These are phyloP conservation scores for Solanum clarkiae DNA, from an alignment of 257 asterid genomes.

Conservation along the genomic window DNA sequence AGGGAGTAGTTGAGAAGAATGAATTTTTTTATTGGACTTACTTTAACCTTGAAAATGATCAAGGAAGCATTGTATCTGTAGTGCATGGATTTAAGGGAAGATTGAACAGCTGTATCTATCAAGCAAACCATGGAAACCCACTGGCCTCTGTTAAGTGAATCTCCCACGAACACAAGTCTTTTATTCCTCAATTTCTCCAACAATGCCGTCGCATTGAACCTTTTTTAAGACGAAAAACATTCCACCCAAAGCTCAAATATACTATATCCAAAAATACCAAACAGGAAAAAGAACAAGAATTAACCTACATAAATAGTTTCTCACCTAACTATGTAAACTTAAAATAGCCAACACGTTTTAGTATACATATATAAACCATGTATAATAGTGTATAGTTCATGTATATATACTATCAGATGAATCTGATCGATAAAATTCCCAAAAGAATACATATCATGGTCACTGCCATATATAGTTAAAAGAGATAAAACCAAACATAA, in stretches of 20 bases:
- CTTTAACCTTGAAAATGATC: constrained; percentile 74
- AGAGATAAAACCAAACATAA: background rate
- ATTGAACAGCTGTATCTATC: constrained; percentile 54
- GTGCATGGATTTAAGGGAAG: constrained; percentile 38
- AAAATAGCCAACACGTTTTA: background rate
- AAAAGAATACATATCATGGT: background rate
- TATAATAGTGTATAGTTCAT: background rate
- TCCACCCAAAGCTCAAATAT: constrained; percentile 18
- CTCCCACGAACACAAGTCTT: constrained; percentile 83
- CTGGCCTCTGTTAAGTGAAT: constrained; percentile 78
- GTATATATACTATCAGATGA: background rate
- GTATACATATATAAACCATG: background rate
- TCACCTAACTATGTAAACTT: background rate
- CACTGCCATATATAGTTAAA: background rate
- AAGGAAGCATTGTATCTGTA: constrained; percentile 62
- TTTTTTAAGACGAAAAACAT: constrained; percentile 26
- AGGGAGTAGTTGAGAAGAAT: background rate
- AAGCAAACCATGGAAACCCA: constrained; percentile 92
- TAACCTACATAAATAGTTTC: background rate
- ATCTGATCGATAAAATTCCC: background rate
- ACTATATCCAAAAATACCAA: background rate
- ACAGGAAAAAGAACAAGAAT: background rate
- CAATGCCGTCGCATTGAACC: constrained; percentile 78
- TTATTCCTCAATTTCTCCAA: constrained; percentile 68
- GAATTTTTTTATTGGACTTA: constrained; percentile 3